Base-by-base conservation (phyloP, 2,329 filamentous ascomycete species). In the Whalleya microplaca region DNA sequence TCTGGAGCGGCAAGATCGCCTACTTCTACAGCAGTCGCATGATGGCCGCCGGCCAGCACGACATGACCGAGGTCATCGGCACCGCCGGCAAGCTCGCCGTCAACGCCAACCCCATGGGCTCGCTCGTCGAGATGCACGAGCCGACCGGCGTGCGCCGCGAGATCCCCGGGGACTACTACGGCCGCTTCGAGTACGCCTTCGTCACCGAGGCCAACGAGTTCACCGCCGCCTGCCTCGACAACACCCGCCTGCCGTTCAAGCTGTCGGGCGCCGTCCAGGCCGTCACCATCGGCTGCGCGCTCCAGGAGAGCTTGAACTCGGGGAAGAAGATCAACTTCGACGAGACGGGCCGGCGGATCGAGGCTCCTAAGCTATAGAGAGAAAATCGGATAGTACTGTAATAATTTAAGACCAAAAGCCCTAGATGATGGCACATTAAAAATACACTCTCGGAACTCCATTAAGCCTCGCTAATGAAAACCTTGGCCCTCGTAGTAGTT, bases 41-140 rank as follows among this genome's bases (percentile, higher is more conserved):
- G 83, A 89, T 89, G 82, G 83, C 85, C 0, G 81, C 83, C 0
- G 87, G 87, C 0, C 86, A 89, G 70, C 82, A 88, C 59, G 87
- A 89, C 68, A 82, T 79, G 56, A 87, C 86, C 0, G 85, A 89
- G 72, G 81, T 89, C 59, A 85, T 89, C 52, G 87, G 86, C 12
- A 89, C 86, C 1, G 78, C 81, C 63, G 85, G 86, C 41, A 89
- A 88, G 69, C 66, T 89, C 5, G 73, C 78, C 0, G 76, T 89
- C 58, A 89, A 89, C 65, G 78, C 76, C 6, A 80, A 86, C 61
- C 86, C 86, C 4, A 73, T 75, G 45, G 73, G 71, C 2, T 82
- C 82, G 55, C 73, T 86, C 20, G 79, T 88, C 21, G 80, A 84
- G 56, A 75, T 83, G 45, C 80, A 84, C 67, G 76, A 84, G 64